Percentiles rank a stretch among this genome's conserved stretches.
These are phyloP conservation scores for Begonia loranthoides DNA, from an alignment of 306 rosid species.

Conservation along the genomic window DNA sequence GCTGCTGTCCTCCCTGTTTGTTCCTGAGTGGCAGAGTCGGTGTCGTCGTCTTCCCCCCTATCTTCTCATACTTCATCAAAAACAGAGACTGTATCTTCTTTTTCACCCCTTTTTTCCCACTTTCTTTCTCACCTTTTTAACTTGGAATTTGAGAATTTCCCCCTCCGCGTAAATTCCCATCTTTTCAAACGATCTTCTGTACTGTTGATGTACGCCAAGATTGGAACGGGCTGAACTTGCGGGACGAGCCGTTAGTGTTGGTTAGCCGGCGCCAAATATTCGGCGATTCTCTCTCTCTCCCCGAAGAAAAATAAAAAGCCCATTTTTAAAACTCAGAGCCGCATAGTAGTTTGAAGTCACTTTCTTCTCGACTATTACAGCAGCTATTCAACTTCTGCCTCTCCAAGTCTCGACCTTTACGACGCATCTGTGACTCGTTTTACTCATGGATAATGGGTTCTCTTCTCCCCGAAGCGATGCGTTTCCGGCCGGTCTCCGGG, in stretches of 20 bases:
- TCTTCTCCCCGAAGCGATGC: slow-evolving; percentile 56
- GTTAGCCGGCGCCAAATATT: slow-evolving; percentile 61
- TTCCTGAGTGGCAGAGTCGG: too few species aligned
- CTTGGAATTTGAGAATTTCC: too few species aligned
- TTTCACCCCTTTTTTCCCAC: too few species aligned
- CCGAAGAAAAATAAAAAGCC: slow-evolving; percentile 36
- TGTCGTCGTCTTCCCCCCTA: too few species aligned
- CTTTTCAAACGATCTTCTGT: too few species aligned
- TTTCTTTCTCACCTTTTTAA: too few species aligned
- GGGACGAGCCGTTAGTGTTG: slow-evolving; percentile 39
- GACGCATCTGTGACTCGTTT: neutral
- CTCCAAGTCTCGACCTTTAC: neutral
- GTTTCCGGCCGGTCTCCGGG: slow-evolving; percentile 88
- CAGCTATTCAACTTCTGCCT: slow-evolving; percentile 1
- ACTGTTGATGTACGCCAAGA: too few species aligned
- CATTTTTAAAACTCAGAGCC: slow-evolving; percentile 17
- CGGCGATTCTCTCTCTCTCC: slow-evolving; percentile 12
- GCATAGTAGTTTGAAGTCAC: slow-evolving; percentile 10
- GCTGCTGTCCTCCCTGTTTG: neutral
- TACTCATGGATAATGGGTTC: slow-evolving; percentile 65
- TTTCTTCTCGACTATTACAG: slow-evolving; percentile 7
- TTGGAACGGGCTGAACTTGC: too few species aligned
- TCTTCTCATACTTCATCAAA: too few species aligned
- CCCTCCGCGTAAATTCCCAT: too few species aligned
- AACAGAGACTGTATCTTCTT: too few species aligned